Conservation (phyloP, 2,329 filamentous ascomycete genomes). For the Epichloe sibirici region DNA sequence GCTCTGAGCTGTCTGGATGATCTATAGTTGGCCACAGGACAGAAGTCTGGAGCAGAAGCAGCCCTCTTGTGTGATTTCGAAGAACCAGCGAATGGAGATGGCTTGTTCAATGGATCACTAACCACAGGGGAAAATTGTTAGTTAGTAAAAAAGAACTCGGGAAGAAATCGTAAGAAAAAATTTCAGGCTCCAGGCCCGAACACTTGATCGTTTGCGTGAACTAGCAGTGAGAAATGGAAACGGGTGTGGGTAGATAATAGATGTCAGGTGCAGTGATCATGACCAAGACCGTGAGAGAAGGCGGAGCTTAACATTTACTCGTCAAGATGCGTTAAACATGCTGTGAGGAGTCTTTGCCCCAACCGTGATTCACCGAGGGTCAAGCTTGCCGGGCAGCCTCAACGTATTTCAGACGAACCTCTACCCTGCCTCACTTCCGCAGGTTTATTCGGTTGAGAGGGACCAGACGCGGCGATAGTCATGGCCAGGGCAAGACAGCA, state of each 20-base stretch:
- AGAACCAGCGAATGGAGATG: slow-evolving; percentile 9
- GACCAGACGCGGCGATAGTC: neutral
- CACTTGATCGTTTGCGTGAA: neutral
- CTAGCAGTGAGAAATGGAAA: neutral
- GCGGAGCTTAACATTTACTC: neutral
- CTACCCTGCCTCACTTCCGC: neutral
- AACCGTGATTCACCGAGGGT: slow-evolving; percentile 5
- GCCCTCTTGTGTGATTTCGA: slow-evolving; percentile 34
- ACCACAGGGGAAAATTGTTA: neutral
- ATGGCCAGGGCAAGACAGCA: neutral
- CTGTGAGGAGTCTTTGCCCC: neutral
- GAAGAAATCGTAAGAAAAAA: neutral
- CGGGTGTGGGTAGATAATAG: neutral
- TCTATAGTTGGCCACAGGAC: slow-evolving; percentile 10
- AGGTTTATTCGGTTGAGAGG: neutral
- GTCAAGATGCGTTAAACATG: neutral
- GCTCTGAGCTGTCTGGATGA: slow-evolving; percentile 6
- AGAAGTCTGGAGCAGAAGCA: slow-evolving; percentile 36
- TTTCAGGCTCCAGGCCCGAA: neutral
- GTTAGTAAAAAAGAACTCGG: neutral
- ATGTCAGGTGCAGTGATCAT: neutral
- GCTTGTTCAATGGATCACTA: slow-evolving; percentile 11
- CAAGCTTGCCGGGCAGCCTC: neutral
- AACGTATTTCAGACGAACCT: slow-evolving; percentile 2
- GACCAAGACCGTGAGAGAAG: neutral